Conservation (phyloP, 495 filamentous ascomycete species). For the Massariosphaeria phaeospora region DNA sequence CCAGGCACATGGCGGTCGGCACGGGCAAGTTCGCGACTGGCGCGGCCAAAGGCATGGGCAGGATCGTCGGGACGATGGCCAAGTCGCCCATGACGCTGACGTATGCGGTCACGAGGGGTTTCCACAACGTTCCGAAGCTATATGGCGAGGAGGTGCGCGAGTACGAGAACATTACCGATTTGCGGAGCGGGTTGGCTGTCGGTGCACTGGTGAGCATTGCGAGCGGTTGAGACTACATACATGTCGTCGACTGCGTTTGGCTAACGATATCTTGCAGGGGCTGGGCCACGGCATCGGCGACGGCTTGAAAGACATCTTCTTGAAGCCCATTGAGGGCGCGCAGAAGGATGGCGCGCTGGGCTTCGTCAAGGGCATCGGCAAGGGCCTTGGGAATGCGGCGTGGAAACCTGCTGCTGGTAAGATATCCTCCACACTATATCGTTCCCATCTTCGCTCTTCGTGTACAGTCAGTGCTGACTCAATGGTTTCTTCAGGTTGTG, state of each 20-base stretch:
- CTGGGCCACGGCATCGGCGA: constrained; percentile 31
- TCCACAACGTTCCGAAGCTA: constrained; percentile 74
- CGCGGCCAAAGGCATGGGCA: constrained; percentile 58
- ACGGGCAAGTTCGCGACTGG: constrained; percentile 63
- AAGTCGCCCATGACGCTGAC: constrained; percentile 76
- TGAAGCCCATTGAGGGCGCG: constrained; percentile 37
- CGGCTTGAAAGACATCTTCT: constrained; percentile 35
- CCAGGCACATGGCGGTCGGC: constrained; percentile 50
- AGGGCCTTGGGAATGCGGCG: constrained; percentile 34
- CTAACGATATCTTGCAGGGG: no score
- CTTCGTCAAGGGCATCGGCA: constrained; percentile 39
- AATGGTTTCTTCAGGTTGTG: background rate
- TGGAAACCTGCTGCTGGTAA: constrained; percentile 32
- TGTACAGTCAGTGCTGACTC: background rate
- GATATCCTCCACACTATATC: background rate
- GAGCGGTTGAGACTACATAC: no score
- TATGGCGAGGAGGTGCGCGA: constrained; percentile 71
- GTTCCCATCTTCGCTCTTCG: background rate
- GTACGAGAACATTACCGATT: constrained; percentile 61
- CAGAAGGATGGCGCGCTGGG: constrained; percentile 36
- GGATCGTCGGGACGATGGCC: constrained; percentile 63
- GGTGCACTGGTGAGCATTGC: constrained; percentile 32
- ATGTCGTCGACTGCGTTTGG: no score
- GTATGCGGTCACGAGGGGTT: constrained; percentile 69
- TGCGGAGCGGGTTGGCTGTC: constrained; percentile 57